A percentile compares a stretch with the other conserved stretches of the same genome.
phyloP scores from a whole-genome alignment of 106 monocot genomes.

The Allium sativum region DNA sequence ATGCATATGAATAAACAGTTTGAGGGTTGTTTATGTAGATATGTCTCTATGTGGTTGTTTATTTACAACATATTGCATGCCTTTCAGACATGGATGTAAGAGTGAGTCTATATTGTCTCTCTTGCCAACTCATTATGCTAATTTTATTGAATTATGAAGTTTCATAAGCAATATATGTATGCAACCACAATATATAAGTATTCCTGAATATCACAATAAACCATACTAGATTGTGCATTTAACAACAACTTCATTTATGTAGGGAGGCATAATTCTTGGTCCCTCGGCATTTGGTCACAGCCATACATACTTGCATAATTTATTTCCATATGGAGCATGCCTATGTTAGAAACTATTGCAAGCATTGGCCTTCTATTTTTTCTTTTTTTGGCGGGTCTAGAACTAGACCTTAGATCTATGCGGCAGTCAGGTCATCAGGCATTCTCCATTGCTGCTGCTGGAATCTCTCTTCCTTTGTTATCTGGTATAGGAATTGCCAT shows the following conservation, averaged over 20 bases:
- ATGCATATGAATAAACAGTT: no score
- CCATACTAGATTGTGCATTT: background rate
- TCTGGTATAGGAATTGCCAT: slow-evolving; percentile 52
- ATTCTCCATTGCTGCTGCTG: slow-evolving; percentile 56
- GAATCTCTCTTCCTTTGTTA: slow-evolving; percentile 61
- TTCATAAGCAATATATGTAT: no score
- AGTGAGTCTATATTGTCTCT: background rate
- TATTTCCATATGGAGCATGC: slow-evolving; percentile 70
- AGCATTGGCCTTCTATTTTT: slow-evolving; percentile 75
- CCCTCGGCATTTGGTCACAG: slow-evolving; percentile 73
- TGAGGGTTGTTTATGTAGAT: no score
- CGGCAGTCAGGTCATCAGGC: slow-evolving; percentile 52
- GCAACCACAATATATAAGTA: no score
- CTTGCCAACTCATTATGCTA: background rate
- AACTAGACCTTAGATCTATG: slow-evolving; percentile 63
- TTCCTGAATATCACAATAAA: no score
- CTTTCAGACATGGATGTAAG: no score
- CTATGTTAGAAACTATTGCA: slow-evolving; percentile 61
- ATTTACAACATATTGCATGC: no score
- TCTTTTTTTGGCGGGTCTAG: slow-evolving; percentile 83
- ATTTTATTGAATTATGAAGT: background rate
- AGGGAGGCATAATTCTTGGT: slow-evolving; percentile 72
- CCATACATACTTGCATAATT: slow-evolving; percentile 24
- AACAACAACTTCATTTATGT: background rate
- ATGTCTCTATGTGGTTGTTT: no score